phyloP scores from a whole-genome alignment of 441 rosid species.

The Arabidopsis lyrata region DNA sequence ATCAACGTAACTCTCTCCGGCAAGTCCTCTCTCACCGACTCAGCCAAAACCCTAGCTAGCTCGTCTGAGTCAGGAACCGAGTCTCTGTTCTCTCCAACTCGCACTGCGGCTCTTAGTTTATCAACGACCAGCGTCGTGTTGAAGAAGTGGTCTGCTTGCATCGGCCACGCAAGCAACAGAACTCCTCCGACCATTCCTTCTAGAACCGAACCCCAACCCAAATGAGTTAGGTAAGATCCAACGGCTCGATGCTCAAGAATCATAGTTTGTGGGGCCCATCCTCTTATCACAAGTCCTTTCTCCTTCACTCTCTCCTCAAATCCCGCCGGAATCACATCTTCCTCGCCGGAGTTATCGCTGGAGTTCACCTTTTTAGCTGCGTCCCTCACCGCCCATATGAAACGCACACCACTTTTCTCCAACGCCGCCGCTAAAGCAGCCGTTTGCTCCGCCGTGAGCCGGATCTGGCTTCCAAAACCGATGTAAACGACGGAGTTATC shows the following conservation, averaged over 20 bases:
- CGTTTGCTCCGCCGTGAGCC: constrained; percentile 42
- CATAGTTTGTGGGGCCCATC: constrained; percentile 40
- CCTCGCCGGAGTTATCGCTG: constrained; percentile 1
- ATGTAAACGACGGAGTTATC: constrained; percentile 50
- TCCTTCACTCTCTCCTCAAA: constrained; percentile 31
- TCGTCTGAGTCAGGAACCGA: constrained; percentile 47
- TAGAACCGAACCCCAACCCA: constrained; percentile 37
- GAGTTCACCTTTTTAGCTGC: constrained; percentile 24
- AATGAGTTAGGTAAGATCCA: constrained; percentile 35
- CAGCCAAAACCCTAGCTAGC: constrained; percentile 42
- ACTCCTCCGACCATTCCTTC: constrained; percentile 42
- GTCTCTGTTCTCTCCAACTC: constrained; percentile 47
- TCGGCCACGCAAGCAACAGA: constrained; percentile 51
- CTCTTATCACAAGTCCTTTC: constrained; percentile 28
- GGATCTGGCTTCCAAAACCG: constrained; percentile 58
- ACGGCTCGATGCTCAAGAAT: constrained; percentile 31
- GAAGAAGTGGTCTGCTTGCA: constrained; percentile 58
- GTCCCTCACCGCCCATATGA: constrained; percentile 51
- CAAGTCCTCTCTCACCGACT: constrained; percentile 31
- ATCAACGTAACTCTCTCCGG: constrained; percentile 32
- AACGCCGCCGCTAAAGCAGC: constrained; percentile 49
- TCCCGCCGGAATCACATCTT: constrained; percentile 31
- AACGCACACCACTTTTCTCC: constrained; percentile 49
- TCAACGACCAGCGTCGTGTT: constrained; percentile 51
- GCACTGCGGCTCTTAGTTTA: constrained; percentile 44